Conservation (phyloP, 1,284 basidiomycete species). For the Tilletiaria anomala region DNA sequence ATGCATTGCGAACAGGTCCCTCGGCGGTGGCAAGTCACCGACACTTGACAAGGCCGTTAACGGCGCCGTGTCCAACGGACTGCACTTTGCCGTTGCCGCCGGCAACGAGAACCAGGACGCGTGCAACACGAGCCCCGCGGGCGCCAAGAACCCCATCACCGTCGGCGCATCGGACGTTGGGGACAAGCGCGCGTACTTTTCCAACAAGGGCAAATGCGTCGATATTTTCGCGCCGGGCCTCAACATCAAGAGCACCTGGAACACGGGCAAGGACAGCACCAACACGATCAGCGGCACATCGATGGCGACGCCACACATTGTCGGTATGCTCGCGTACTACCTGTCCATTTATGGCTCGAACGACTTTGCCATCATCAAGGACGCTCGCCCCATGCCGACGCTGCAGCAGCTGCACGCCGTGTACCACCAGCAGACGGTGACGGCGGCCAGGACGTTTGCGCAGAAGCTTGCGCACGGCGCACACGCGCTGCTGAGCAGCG, state of each 20-base stretch:
- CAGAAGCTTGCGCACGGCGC: constrained; percentile 29
- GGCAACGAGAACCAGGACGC: constrained; percentile 61
- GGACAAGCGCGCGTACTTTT: constrained; percentile 76
- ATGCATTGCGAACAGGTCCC: no score
- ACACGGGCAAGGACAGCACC: constrained; percentile 44
- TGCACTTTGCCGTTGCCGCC: constrained; percentile 67
- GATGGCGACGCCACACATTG: constrained; percentile 49
- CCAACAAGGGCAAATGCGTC: constrained; percentile 50
- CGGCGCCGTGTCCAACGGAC: constrained; percentile 62
- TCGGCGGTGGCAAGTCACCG: constrained; percentile 86
- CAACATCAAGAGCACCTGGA: constrained; percentile 49
- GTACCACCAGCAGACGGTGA: no score
- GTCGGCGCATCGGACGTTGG: constrained; percentile 48
- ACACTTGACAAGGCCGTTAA: constrained; percentile 76
- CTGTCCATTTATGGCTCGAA: constrained; percentile 48
- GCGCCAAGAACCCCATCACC: constrained; percentile 54
- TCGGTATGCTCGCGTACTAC: constrained; percentile 43
- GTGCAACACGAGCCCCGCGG: constrained; percentile 67
- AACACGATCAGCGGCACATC: constrained; percentile 57
- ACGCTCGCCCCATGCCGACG: not conserved
- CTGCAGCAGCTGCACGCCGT: not conserved
- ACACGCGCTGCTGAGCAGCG: no score
- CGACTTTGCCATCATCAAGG: constrained; percentile 17
- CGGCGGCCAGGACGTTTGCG: constrained; percentile 14
- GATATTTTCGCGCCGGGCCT: constrained; percentile 71